Evolutionary conservation across 2,329 filamentous ascomycete genomes (phyloP).

Genomic region (Triangularia setosa): DNA sequence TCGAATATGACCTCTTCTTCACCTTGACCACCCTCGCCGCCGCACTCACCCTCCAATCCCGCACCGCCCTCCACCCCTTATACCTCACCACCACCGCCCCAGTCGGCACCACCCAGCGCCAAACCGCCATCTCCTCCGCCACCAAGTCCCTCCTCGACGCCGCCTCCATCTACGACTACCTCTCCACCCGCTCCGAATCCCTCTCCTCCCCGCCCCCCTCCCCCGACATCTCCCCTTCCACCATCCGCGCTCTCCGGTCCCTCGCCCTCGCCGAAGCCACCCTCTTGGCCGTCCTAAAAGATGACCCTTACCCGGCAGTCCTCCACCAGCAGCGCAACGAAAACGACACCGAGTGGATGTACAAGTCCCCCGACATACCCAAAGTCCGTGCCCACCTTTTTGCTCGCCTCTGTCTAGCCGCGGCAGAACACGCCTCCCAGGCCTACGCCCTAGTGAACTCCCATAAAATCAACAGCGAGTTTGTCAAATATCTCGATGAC

Average conservation of each 20-base stretch:
- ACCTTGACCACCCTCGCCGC: conserved; percentile 72
- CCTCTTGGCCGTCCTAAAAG: conserved; percentile 83
- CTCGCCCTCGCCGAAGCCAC: conserved; percentile 85
- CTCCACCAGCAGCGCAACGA: conserved; percentile 79
- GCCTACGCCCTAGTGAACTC: conserved; percentile 47
- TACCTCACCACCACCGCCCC: conserved; percentile 63
- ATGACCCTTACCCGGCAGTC: conserved; percentile 84
- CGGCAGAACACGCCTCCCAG: conserved; percentile 79
- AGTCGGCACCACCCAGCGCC: conserved; percentile 61
- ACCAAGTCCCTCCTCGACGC: conserved; percentile 76
- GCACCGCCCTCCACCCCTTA: conserved; percentile 67
- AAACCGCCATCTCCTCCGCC: conserved; percentile 65
- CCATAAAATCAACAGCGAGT: conserved; percentile 54
- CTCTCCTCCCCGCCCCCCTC: conserved; percentile 38
- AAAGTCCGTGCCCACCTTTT: conserved; percentile 87
- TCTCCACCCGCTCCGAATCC: conserved; percentile 55
- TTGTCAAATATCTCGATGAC: conserved; percentile 72
- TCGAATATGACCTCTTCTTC: conserved; percentile 83
- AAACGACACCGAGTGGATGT: conserved; percentile 94
- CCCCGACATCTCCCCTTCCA: conserved; percentile 51
- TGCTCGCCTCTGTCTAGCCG: conserved; percentile 80
- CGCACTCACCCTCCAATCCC: conserved; percentile 67
- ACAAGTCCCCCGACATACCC: conserved; percentile 79
- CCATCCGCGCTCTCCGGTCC: conserved; percentile 53
- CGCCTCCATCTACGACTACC: conserved; percentile 71